Evolutionary conservation across 139 green algal species (phyloP), one percentile per base, ranked within the genome.

Genomic region (Picochlorum sp.): DNA sequence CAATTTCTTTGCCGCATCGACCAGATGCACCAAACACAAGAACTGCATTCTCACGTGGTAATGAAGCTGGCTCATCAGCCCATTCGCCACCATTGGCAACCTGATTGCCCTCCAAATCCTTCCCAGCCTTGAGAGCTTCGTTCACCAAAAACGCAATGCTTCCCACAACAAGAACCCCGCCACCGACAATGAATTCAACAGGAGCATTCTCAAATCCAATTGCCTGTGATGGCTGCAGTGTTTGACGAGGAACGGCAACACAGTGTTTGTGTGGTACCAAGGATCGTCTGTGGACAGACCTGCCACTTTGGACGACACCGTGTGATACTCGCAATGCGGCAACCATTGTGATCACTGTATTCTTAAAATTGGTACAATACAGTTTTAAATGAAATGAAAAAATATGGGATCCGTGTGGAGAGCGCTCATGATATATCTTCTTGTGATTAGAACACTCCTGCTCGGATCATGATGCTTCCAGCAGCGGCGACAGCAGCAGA

Each of bases 11-110:
- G 1, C 88, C 88, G 38, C 84, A 57, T 11, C 82, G 78, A 28
- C 88, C 88, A 5, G 74, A 84, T 4, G 81, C 77, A 8, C 88
- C 88, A 56, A 96, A 79, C 13, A 96, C 87, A 6, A 96, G 67
- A 37, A 94, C 81, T 1, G 88, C 85, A 63, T 91, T 76, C 59
- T 89, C 57, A 0, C 83, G 70, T 1, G 62, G 69, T 20, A 71
- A 63, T 26, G 6, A 0, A 54, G 15, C 47, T 54, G 16, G 18
- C 47, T 54, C 47, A 54, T 21, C n/a, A 9, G 8, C 24, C 18
- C 1, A 21, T 34, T 37, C 51, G 6, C 2, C 6, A 55, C 3
- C 51, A 13, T 20, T 18, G 15, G 2, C 13, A 9, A 28, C 26
- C 26, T 45, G 21, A 18, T 30, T 30, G 15, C 11, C 16, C 16